Conservation (phyloP, 2,329 filamentous ascomycete genomes). For the Scedosporium boydii region DNA sequence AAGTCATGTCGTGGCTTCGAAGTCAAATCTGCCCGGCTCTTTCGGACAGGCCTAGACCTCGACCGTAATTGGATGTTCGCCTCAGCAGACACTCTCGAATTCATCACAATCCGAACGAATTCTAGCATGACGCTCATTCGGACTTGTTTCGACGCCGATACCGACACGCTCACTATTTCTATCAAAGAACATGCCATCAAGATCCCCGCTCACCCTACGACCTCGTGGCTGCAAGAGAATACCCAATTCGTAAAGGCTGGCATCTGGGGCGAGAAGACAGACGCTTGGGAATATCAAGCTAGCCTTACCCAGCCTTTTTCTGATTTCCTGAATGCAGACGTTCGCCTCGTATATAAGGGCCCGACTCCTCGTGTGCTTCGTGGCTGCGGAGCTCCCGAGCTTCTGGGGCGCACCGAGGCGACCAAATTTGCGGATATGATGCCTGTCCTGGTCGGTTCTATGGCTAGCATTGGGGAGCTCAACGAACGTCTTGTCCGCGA, state of each 20-base stretch:
- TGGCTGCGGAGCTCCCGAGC: slow-evolving; percentile 43
- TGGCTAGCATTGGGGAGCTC: slow-evolving; percentile 47
- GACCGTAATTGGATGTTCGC: slow-evolving; percentile 61
- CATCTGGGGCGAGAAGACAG: slow-evolving; percentile 51
- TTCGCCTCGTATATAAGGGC: slow-evolving; percentile 52
- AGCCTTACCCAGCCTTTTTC: slow-evolving; percentile 43
- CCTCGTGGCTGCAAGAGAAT: slow-evolving; percentile 42
- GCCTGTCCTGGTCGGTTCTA: slow-evolving; percentile 44
- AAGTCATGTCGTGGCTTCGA: slow-evolving; percentile 57
- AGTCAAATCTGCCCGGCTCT: slow-evolving; percentile 38
- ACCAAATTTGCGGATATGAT: slow-evolving; percentile 53
- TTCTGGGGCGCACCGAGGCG: slow-evolving; percentile 42
- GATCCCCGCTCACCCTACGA: slow-evolving; percentile 44
- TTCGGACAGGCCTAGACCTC: slow-evolving; percentile 47
- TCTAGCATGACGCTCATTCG: slow-evolving; percentile 52
- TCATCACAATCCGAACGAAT: slow-evolving; percentile 53
- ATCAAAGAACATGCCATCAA: slow-evolving; percentile 32
- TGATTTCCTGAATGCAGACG: slow-evolving; percentile 43
- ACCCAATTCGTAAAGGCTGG: slow-evolving; percentile 37
- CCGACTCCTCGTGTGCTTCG: slow-evolving; percentile 43
- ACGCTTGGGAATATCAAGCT: slow-evolving; percentile 43
- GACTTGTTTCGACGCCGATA: slow-evolving; percentile 19
- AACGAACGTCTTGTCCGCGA: slow-evolving; percentile 37
- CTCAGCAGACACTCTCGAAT: slow-evolving; percentile 39
- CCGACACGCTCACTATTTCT: slow-evolving; percentile 36